Evolutionary conservation across 2,329 filamentous ascomycete species (phyloP), one percentile per base, ranked within the genome.

Genomic region (Fonsecaea erecta): DNA sequence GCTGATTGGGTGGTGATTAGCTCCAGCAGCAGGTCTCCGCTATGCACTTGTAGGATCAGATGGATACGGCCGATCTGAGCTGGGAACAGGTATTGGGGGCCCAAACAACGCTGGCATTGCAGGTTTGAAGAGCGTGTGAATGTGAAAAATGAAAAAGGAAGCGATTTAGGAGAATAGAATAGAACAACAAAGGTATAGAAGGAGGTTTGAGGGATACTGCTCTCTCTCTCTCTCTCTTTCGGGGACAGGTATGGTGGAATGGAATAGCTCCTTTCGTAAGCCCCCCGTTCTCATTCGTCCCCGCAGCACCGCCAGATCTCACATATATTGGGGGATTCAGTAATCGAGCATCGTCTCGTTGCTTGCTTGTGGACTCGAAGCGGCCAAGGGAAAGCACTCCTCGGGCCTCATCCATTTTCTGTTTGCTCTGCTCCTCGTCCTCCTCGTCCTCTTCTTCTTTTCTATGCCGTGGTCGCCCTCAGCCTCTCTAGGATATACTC

Each of bases 401-500:
- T 28, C 32, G 26, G n/a, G 5, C 32, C 32, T 34, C 32, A 0
- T 40, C 21, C 24, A 46, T n/a, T 11, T 26, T 57, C 54, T 26
- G 6, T 59, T n/a, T 24, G 6, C 34, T 18, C 37, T 16, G 3
- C 7, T 52, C 18, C n/a, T n/a, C n/a, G n/a, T n/a, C n/a, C n/a
- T n/a, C n/a, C n/a, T n/a, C n/a, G n/a, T n/a, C n/a, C n/a, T n/a
- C n/a, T n/a, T n/a, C n/a, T n/a, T n/a, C n/a, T n/a, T n/a, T n/a
- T n/a, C n/a, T n/a, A 59, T 12, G 16, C 30, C n/a, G 57, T 46
- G 34, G 70, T 72, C 2, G 69, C 71, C 61, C 59, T 70, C 52
- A 72, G 57, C 52, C 71, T 72, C 58, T 69, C 70, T 8, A 71
- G 60, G n/a, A 72, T 66, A 58, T 72, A 73, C 54, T 70, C 67